Evolutionary conservation across 1,139 yeast genomes (phyloP).

Genomic region (Nematodospora anomalae): DNA sequence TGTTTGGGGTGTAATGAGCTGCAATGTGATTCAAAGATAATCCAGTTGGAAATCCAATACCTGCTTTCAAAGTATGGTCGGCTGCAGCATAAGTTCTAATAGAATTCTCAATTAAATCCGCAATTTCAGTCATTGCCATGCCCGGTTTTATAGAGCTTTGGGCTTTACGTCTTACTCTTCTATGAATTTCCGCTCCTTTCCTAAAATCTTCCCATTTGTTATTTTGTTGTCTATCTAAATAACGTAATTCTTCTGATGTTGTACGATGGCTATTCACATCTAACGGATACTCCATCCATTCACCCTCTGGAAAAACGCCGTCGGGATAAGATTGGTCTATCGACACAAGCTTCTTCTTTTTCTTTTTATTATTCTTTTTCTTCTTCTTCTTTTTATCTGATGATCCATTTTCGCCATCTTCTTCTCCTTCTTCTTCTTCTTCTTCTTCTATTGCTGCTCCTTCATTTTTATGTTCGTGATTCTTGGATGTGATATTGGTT

Average conservation of each 20-base stretch:
- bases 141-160: conserved; percentile 81
- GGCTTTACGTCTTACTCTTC: conserved; percentile 84
- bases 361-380: conserved; percentile 50
- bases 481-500: conserved; percentile 1
- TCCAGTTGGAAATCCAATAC: conserved; percentile 98
- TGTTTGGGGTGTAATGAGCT: conserved; percentile 97
- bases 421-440: conserved; percentile 15
- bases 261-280: conserved; percentile 76
- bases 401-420: conserved; percentile 22
- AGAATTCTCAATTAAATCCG: conserved; percentile 84
- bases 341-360: conserved; percentile 49
- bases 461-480: conserved; percentile 7
- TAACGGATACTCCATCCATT: conserved; percentile 72
- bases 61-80: conserved; percentile 68
- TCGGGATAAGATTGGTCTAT: conserved; percentile 70
- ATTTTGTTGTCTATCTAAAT: conserved; percentile 67
- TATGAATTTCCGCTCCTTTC: conserved; percentile 93
- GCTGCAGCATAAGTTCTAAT: conserved; percentile 72
- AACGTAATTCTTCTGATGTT: conserved; percentile 84
- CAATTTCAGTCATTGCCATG: conserved; percentile 87
- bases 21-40: conserved; percentile 91
- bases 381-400: conserved; percentile 37
- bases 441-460: conserved; percentile 12
- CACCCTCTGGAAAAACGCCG: conserved; percentile 83
- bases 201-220: conserved; percentile 83